These are phyloP conservation scores for Paulinella micropora DNA, from an alignment of 78 protist genomes.

Conservation along the genomic window DNA sequence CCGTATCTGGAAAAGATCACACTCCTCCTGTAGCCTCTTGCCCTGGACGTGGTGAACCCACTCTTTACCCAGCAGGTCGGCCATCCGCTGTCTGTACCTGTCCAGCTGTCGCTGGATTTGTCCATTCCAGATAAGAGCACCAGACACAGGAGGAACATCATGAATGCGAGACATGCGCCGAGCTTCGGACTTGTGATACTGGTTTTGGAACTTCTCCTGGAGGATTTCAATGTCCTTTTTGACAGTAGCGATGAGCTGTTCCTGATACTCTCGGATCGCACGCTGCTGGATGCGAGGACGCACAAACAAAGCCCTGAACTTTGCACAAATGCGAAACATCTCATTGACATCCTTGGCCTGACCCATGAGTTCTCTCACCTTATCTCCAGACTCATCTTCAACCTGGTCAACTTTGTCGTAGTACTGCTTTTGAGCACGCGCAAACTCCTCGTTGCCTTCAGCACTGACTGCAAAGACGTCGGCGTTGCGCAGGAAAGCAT, in stretches of 20 bases:
- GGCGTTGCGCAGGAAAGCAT: background rate
- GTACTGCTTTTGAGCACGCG: background rate
- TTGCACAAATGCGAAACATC: slow-evolving; percentile 10
- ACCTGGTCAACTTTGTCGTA: background rate
- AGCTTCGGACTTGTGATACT: background rate
- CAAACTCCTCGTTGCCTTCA: background rate
- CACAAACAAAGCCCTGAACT: background rate
- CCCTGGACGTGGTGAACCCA: slow-evolving; percentile 9
- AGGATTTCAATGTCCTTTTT: background rate
- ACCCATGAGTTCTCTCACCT: background rate
- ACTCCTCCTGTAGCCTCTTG: background rate
- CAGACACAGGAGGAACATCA: slow-evolving; percentile 8
- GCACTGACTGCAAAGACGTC: background rate
- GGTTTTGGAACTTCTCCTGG: background rate
- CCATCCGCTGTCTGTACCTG: background rate
- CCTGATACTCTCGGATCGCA: too few species aligned
- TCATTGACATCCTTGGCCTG: background rate
- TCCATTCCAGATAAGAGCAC: background rate
- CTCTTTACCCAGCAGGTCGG: slow-evolving; percentile 3
- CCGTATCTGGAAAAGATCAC: background rate
- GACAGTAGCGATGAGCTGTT: too few species aligned
- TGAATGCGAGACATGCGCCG: background rate
- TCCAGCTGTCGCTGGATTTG: slow-evolving; percentile 12
- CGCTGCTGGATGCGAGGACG: background rate
- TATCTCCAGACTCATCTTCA: background rate